Evolutionary conservation across 768 basidiomycete species (phyloP).

Genomic region (Naganishia antarctica): DNA sequence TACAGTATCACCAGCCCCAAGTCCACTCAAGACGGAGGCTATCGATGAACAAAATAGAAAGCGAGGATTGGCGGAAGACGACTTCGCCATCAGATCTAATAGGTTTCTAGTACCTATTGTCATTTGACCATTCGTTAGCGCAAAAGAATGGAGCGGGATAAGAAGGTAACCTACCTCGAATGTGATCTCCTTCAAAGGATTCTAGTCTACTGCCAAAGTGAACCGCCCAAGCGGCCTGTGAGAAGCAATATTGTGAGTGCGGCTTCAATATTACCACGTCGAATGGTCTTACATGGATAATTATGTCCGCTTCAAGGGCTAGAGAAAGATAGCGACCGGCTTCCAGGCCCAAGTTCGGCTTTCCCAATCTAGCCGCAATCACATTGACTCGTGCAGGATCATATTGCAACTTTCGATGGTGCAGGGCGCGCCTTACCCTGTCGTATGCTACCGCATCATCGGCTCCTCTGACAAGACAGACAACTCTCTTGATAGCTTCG

Average conservation of each 20-base stretch:
- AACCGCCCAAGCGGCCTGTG: slow-evolving; percentile 47
- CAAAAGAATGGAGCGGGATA: no score
- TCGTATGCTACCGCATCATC: slow-evolving; percentile 29
- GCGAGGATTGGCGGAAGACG: slow-evolving; percentile 20
- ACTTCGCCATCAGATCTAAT: slow-evolving; percentile 29
- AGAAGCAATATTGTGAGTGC: not conserved
- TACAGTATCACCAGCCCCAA: slow-evolving; percentile 10
- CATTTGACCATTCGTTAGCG: no score
- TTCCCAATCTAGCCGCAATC: slow-evolving; percentile 29
- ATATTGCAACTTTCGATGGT: slow-evolving; percentile 14
- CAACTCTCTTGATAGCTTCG: slow-evolving; percentile 27
- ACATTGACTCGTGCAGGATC: slow-evolving; percentile 15
- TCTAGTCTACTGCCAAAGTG: slow-evolving; percentile 43
- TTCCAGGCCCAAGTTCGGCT: slow-evolving; percentile 32
- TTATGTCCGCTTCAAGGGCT: slow-evolving; percentile 25
- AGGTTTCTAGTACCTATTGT: slow-evolving; percentile 35
- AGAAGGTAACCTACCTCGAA: slow-evolving; percentile 34
- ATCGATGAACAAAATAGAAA: slow-evolving; percentile 47
- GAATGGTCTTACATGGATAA: slow-evolving; percentile 38
- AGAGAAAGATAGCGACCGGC: slow-evolving; percentile 26
- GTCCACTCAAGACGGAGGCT: slow-evolving; percentile 38
- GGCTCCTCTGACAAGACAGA: slow-evolving; percentile 43
- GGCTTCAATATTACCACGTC: not conserved
- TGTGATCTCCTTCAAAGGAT: slow-evolving; percentile 39
- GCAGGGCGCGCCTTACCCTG: slow-evolving; percentile 27